Evolutionary conservation across 164 flowering plant species (phyloP).

Genomic region (Warburgia ugandensis): DNA sequence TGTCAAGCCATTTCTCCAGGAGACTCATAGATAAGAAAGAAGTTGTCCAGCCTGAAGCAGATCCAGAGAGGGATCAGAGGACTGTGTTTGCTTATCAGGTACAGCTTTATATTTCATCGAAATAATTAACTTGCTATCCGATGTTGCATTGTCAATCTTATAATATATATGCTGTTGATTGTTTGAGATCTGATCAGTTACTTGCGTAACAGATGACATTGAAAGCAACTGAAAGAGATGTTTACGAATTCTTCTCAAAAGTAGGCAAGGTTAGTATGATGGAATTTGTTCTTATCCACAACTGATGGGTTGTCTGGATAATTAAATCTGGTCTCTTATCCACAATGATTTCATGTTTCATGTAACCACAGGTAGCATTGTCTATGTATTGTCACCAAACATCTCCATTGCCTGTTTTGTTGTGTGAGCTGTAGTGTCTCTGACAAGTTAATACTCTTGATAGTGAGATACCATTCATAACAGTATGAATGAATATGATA

Average conservation of each 20-base stretch:
- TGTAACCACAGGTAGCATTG: slow-evolving; percentile 1
- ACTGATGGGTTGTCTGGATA: not conserved
- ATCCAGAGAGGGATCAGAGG: slow-evolving; percentile 97
- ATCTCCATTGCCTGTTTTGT: slow-evolving; percentile 8
- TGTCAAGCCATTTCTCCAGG: slow-evolving; percentile 55
- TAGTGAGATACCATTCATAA: slow-evolving; percentile 16
- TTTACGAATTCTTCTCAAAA: slow-evolving; percentile 85
- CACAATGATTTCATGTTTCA: slow-evolving; percentile 1
- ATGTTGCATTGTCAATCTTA: slow-evolving; percentile 1
- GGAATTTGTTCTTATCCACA: not conserved
- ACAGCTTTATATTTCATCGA: not conserved
- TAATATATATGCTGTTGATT: not conserved
- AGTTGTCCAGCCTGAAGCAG: slow-evolving; percentile 81
- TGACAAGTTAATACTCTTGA: slow-evolving; percentile 13
- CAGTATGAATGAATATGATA: slow-evolving; percentile 25
- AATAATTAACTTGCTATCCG: not conserved
- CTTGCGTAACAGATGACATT: slow-evolving; percentile 70
- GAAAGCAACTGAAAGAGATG: slow-evolving; percentile 87
- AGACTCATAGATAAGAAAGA: slow-evolving; percentile 77
- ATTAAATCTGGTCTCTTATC: not conserved
- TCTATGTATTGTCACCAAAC: slow-evolving; percentile 7
- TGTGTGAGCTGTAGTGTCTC: too few species aligned
- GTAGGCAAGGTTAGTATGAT: slow-evolving; percentile 81
- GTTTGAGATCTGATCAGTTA: slow-evolving; percentile 3
- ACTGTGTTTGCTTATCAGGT: slow-evolving; percentile 99